Evolutionary conservation across 2,329 filamentous ascomycete genomes (phyloP), one percentile per base, ranked within the genome.

Genomic region (Hymenoscyphus fraxineus): DNA sequence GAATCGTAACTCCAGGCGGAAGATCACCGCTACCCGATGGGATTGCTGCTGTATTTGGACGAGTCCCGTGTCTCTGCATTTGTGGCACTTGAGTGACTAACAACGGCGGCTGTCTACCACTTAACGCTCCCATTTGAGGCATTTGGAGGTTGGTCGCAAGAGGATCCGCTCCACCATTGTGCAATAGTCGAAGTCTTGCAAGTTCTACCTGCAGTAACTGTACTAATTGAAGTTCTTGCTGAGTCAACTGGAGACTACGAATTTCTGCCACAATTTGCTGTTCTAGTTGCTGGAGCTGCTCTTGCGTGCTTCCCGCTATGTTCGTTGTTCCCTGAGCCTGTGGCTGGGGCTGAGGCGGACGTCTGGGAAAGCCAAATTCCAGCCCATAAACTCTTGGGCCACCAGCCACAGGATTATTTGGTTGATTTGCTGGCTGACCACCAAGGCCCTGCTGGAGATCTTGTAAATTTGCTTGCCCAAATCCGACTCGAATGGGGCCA

Each of bases 401-500:
- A 40, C 66, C 67, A 41, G 66, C 67, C 44, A 51, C 44, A 47
- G 58, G 68, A 57, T 59, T 66, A 65, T 75, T 73, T 54, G 74
- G 75, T 64, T 74, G 80, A 65, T 65, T 74, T 59, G 74, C 73
- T 62, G 77, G 78, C 22, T 73, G 75, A 59, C 78, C 80, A 54
- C 85, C 85, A 69, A 91, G 80, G 66, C 85, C 85, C 65, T 88
- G 85, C 5, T 85, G 87, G 69, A 92, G 79, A 68, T 91, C 88
- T 63, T 87, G 83, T 40, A 91, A 82, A 64, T 91, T 85, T 22
- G 80, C 76, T 77, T 88, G 75, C 77, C 89, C 80, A 70, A 94
- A 91, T 0, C 89, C 91, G 27, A 95, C 79, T 35, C 90, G 82
- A 39, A 95, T 79, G 1, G 91, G 91, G 0, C 91, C 91, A 58